phyloP scores from a whole-genome alignment of 1,139 yeast genomes.

The Blastobotrys capitulatus region DNA sequence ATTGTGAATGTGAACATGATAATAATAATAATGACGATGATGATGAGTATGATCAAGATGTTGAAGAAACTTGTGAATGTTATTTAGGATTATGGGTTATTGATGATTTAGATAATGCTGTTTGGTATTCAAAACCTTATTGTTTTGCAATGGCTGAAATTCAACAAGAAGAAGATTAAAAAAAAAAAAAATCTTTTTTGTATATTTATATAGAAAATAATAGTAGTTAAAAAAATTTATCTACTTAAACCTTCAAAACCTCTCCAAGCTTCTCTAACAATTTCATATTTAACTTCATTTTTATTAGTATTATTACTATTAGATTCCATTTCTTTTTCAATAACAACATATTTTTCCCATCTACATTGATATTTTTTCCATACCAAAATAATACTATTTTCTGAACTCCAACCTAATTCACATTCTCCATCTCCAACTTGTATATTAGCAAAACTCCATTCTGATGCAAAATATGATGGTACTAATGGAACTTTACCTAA shows the following conservation, averaged over 20 bases:
- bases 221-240: too few species aligned
- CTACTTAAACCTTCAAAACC: constrained; percentile 39
- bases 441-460: constrained; percentile 86
- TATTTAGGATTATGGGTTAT: constrained; percentile 3
- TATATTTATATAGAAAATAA: not conserved
- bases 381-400: constrained; percentile 57
- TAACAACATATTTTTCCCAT: constrained; percentile 81
- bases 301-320: constrained; percentile 12
- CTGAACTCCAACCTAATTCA: constrained; percentile 73
- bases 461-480: constrained; percentile 73
- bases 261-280: constrained; percentile 76
- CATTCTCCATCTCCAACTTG: constrained; percentile 52
- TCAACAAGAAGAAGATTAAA: not conserved
- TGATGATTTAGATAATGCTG: not conserved
- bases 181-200: not conserved
- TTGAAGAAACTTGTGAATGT: not conserved
- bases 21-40: not conserved
- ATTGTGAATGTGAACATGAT: not conserved
- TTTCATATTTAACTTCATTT: constrained; percentile 44
- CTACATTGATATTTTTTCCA: constrained; percentile 62
- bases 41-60: not conserved
- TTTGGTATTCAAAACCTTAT: constrained; percentile 2
- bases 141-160: not conserved
- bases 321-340: constrained; percentile 39
- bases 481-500: constrained; percentile 63